A percentile compares a stretch with the other conserved stretches of the same genome.
These are phyloP conservation scores for Cryptococcus deneoformans DNA, from an alignment of 1,284 basidiomycete genomes.

Conservation along the genomic window DNA sequence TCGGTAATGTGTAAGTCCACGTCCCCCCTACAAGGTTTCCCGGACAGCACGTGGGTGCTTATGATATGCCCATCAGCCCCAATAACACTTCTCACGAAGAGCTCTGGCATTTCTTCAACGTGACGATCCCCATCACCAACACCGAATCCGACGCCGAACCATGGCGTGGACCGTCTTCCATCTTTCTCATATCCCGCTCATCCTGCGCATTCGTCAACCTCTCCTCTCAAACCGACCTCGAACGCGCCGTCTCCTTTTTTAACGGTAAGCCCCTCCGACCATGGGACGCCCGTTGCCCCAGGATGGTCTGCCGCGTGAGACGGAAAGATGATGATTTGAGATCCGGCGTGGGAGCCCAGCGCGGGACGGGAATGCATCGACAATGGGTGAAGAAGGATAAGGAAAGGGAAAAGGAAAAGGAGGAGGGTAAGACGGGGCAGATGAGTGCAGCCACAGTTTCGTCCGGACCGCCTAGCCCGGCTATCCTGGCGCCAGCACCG, in stretches of 20 bases:
- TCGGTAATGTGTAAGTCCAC: conserved; percentile 48
- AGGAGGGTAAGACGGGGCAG: background rate
- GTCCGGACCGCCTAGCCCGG: conserved; percentile 18
- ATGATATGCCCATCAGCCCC: conserved; percentile 27
- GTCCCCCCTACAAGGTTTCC: background rate
- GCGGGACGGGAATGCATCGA: conserved; percentile 79
- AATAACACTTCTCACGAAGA: conserved; percentile 82
- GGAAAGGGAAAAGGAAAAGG: conserved; percentile 9
- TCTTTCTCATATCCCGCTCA: conserved; percentile 89
- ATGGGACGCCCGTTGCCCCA: conserved; percentile 67
- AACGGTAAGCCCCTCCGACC: conserved; percentile 52
- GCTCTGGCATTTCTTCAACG: conserved; percentile 79
- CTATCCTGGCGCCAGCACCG: conserved; percentile 34
- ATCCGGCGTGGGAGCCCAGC: conserved; percentile 86
- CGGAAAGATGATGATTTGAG: conserved; percentile 80
- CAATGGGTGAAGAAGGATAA: conserved; percentile 68
- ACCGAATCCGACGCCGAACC: conserved; percentile 18
- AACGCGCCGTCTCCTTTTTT: conserved; percentile 67
- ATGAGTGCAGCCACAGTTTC: conserved; percentile 2
- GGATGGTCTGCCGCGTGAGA: conserved; percentile 81
- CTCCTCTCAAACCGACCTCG: conserved; percentile 61
- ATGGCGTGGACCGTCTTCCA: conserved; percentile 68
- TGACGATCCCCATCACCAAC: conserved; percentile 25
- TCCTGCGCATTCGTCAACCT: conserved; percentile 95
- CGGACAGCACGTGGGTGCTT: background rate